Evolutionary conservation across 805 yeast genomes (phyloP).

Genomic region (Debaryomyces hansenii): DNA sequence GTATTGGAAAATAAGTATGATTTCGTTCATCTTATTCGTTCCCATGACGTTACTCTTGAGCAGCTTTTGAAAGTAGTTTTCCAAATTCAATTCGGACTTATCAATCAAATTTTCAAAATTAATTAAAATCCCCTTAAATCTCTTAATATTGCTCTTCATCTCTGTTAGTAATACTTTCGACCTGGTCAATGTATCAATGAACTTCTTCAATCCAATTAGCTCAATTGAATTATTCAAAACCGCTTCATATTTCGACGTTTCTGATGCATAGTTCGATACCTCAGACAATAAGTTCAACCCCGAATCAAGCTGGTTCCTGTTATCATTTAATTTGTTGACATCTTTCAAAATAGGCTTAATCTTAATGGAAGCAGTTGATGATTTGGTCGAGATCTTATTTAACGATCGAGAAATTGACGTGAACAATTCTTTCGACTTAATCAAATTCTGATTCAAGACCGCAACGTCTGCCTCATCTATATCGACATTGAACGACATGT

Average conservation of each 20-base stretch:
- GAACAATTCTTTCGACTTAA: conserved; percentile 57
- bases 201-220: conserved; percentile 39
- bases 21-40: conserved; percentile 34
- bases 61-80: conserved; percentile 46
- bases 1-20: conserved; percentile 45
- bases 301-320: conserved; percentile 58
- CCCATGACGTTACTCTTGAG: conserved; percentile 26
- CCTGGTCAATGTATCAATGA: conserved; percentile 30
- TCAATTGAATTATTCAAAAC: conserved; percentile 34
- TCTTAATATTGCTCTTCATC: conserved; percentile 42
- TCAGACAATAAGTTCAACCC: conserved; percentile 52
- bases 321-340: conserved; percentile 54
- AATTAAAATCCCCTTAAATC: conserved; percentile 66
- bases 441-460: conserved; percentile 72
- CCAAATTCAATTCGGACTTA: conserved; percentile 56
- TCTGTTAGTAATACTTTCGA: conserved; percentile 48
- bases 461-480: conserved; percentile 82
- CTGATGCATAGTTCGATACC: conserved; percentile 51
- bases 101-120: conserved; percentile 57
- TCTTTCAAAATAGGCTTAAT: conserved; percentile 72
- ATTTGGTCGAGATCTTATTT: conserved; percentile 49
- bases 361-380: conserved; percentile 57
- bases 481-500: conserved; percentile 37
- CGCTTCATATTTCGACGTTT: conserved; percentile 41
- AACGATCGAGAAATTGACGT: conserved; percentile 56